Evolutionary conservation across 2,329 filamentous ascomycete genomes (phyloP).

Genomic region (Colletotrichum graminicola): DNA sequence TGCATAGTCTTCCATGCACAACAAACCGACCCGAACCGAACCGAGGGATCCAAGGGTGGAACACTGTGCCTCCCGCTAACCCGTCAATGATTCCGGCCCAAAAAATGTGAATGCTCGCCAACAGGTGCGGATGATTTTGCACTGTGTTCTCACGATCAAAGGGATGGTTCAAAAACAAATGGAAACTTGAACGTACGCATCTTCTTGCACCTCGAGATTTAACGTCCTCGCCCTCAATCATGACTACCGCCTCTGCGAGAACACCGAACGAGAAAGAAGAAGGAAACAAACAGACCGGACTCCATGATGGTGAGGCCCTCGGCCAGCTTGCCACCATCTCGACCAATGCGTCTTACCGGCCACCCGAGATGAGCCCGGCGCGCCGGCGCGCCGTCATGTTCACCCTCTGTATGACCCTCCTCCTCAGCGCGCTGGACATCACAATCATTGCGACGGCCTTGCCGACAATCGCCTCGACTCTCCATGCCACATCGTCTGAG

Average conservation of each 20-base stretch:
- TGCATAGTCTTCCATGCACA: too few relatives aligned
- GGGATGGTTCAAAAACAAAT: not conserved
- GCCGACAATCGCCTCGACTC: slow-evolving; percentile 46
- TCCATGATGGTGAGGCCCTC: not conserved
- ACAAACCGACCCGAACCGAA: not conserved
- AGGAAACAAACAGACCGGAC: not conserved
- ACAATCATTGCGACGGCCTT: slow-evolving; percentile 48
- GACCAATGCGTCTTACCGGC: slow-evolving; percentile 1
- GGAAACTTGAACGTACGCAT: not conserved
- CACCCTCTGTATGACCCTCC: slow-evolving; percentile 45
- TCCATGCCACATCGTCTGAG: slow-evolving; percentile 43
- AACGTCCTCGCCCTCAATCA: not conserved
- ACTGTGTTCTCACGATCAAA: not conserved
- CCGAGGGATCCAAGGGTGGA: not conserved
- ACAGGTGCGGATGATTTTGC: not conserved
- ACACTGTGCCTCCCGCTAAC: not conserved
- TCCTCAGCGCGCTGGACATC: slow-evolving; percentile 46
- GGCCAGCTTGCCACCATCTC: not conserved
- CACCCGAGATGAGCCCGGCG: not conserved
- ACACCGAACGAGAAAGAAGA: not conserved
- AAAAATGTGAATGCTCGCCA: not conserved
- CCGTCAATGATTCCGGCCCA: not conserved
- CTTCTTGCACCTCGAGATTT: not conserved
- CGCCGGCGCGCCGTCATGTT: slow-evolving; percentile 28
- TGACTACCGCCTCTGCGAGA: not conserved